phyloP scores from a whole-genome alignment of 345 rosid species.

The Brassica incana region DNA sequence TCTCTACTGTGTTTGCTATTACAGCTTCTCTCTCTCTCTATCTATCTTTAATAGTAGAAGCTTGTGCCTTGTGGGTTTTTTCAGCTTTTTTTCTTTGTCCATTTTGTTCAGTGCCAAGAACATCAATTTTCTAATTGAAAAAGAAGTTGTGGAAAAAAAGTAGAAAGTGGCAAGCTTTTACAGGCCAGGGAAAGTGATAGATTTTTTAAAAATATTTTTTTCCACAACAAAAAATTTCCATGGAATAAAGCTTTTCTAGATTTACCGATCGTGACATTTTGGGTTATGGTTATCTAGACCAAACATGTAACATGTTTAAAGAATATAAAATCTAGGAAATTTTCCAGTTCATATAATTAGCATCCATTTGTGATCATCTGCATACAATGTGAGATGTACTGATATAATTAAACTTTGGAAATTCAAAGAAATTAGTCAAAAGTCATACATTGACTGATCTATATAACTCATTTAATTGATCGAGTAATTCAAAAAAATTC shows the following conservation, averaged over 20 bases:
- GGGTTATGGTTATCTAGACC: slow-evolving; percentile 30
- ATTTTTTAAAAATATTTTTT: slow-evolving; percentile 14
- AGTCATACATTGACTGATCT: not conserved
- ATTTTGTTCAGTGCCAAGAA: slow-evolving; percentile 44
- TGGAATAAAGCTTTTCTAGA: slow-evolving; percentile 6
- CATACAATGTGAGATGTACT: slow-evolving; percentile 5
- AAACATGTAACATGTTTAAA: not conserved
- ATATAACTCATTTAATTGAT: not conserved
- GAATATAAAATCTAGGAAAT: not conserved
- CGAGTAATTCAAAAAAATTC: not conserved
- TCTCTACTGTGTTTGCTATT: slow-evolving; percentile 36
- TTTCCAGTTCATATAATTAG: not conserved
- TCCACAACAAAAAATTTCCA: slow-evolving; percentile 6
- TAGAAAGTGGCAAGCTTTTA: slow-evolving; percentile 37
- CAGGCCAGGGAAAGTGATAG: slow-evolving; percentile 24
- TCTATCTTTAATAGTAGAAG: slow-evolving; percentile 24
- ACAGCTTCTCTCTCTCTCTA: slow-evolving; percentile 20
- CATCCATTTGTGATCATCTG: not conserved
- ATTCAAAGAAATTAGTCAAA: not conserved
- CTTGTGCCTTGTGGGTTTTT: slow-evolving; percentile 28
- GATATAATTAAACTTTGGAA: not conserved
- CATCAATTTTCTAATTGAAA: slow-evolving; percentile 42
- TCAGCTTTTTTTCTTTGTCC: slow-evolving; percentile 11
- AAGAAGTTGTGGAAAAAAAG: slow-evolving; percentile 15
- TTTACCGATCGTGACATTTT: slow-evolving; percentile 44